Conservation (phyloP, 2,329 filamentous ascomycete genomes). For the Ophiostoma populinum region DNA sequence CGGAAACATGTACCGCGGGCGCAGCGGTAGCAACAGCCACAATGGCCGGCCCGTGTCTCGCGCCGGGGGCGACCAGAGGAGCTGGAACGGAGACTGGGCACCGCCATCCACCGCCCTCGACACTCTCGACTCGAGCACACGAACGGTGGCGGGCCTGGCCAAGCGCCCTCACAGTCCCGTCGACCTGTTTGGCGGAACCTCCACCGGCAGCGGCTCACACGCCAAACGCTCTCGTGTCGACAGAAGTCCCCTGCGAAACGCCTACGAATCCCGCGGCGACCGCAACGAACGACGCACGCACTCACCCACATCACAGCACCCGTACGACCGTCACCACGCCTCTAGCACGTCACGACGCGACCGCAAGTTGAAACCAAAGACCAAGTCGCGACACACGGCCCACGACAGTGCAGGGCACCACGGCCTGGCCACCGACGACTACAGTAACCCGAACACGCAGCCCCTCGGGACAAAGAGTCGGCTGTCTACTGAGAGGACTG, state of each 20-base stretch:
- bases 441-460: neutral
- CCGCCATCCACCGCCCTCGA: no score
- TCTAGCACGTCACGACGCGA: neutral
- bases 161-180: constrained; percentile 3
- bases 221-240: constrained; percentile 6
- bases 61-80: no score
- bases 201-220: neutral
- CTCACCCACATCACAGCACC: neutral
- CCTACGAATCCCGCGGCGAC: constrained; percentile 8
- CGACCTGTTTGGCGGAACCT: neutral
- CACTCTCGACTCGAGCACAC: no score
- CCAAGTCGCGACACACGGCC: neutral
- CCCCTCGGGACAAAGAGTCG: no score
- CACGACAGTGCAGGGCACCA: no score
- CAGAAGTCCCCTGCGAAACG: no score
- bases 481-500: no score
- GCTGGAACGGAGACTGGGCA: neutral
- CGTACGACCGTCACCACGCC: constrained; percentile 13
- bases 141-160: neutral
- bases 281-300: neutral
- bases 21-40: constrained; percentile 15
- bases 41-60: no score
- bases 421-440: neutral
- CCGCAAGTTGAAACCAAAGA: neutral
- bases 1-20: no score